A percentile compares a stretch with the other conserved stretches of the same genome.
These are phyloP conservation scores for Nepenthes gracilis DNA, from an alignment of 148 eudicot genomes.

Conservation along the genomic window DNA sequence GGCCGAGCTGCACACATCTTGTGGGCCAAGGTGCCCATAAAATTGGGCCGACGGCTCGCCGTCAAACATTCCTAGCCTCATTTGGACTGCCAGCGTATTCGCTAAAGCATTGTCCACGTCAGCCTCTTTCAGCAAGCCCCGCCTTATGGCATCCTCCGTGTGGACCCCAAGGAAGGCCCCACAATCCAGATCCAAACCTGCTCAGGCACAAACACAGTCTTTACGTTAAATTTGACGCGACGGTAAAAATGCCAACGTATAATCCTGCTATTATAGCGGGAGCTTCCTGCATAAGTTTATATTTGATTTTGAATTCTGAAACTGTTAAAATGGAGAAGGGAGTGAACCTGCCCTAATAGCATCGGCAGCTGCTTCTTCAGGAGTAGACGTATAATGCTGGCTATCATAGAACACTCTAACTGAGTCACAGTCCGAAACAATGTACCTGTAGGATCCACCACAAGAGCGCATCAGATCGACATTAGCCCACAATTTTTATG, in stretches of 20 bases:
- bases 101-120: slow-evolving; percentile 64
- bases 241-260: too few relatives aligned
- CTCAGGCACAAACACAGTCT: background rate
- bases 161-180: slow-evolving; percentile 76
- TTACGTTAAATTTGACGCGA: background rate
- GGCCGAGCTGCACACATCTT: slow-evolving; percentile 62
- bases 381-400: slow-evolving; percentile 78
- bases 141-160: slow-evolving; percentile 52
- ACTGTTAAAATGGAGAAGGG: background rate
- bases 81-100: slow-evolving; percentile 57
- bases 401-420: slow-evolving; percentile 59
- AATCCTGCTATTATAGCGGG: too few relatives aligned
- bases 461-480: too few relatives aligned
- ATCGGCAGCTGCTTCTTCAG: slow-evolving; percentile 80
- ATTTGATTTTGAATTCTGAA: too few relatives aligned
- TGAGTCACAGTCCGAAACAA: slow-evolving; percentile 92
- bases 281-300: too few relatives aligned
- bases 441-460: slow-evolving; percentile 30
- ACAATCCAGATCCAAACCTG: slow-evolving; percentile 92
- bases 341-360: slow-evolving; percentile 77
- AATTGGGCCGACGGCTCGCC: slow-evolving; percentile 66
- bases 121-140: slow-evolving; percentile 46
- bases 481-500: too few relatives aligned
- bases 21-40: slow-evolving; percentile 65
- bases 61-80: slow-evolving; percentile 93